These are phyloP conservation scores for Ceriops zippeliana DNA, from an alignment of 345 rosid species.

Conservation along the genomic window DNA sequence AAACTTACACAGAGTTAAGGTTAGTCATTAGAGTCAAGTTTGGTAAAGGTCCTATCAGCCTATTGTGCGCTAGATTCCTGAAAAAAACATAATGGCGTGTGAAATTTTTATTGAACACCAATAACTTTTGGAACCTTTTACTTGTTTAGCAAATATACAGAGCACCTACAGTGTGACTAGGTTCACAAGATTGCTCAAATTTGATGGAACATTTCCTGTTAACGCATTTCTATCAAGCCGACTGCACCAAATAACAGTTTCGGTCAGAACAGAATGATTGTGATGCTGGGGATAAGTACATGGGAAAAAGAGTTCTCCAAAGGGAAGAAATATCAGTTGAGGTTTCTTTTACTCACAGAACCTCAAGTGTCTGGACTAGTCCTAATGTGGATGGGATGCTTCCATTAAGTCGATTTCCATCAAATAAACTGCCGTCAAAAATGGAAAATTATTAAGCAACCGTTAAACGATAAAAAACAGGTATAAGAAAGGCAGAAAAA, in stretches of 20 bases:
- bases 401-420: conserved; percentile 70
- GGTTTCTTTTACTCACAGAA: conserved; percentile 68
- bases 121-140: neutral
- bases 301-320: neutral
- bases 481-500: neutral
- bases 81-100: conserved; percentile 9
- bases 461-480: neutral
- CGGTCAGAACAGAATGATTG: conserved; percentile 4
- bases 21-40: conserved; percentile 61
- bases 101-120: neutral
- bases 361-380: conserved; percentile 79
- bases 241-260: conserved; percentile 41
- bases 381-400: conserved; percentile 65
- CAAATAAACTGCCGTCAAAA: conserved; percentile 52
- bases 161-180: conserved; percentile 66
- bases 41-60: conserved; percentile 71
- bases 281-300: neutral
- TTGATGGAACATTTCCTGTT: conserved; percentile 56
- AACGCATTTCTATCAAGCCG: conserved; percentile 89
- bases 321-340: neutral
- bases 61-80: conserved; percentile 86
- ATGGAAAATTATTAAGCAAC: conserved; percentile 3
- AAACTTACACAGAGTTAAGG: conserved; percentile 72
- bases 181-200: conserved; percentile 69
- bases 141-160: no score